A percentile compares a stretch with the other conserved stretches of the same genome.
These are phyloP conservation scores for Cadophora gregata DNA, from an alignment of 2,329 filamentous ascomycete species.

Conservation along the genomic window DNA sequence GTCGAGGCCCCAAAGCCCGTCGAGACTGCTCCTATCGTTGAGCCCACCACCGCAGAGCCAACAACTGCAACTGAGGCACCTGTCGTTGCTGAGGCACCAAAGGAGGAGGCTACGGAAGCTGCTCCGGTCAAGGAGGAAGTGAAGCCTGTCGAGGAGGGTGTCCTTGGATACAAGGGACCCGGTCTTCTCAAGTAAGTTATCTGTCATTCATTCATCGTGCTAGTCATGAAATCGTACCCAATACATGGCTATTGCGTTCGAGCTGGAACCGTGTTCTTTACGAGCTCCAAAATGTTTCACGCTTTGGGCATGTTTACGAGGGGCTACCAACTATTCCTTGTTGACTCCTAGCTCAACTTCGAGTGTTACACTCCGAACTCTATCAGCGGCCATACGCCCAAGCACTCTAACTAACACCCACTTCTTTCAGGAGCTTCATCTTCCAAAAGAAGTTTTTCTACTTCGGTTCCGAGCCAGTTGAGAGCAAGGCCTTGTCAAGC, in stretches of 20 bases:
- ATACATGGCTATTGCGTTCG: not conserved
- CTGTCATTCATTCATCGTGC: not conserved
- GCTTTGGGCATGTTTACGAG: slow-evolving; percentile 12
- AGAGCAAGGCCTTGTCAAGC: slow-evolving; percentile 73
- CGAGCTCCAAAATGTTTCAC: not conserved
- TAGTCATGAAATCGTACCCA: not conserved
- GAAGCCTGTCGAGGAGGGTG: slow-evolving; percentile 69
- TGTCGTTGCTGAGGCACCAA: slow-evolving; percentile 19
- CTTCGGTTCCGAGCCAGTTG: slow-evolving; percentile 76
- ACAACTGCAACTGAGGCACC: slow-evolving; percentile 39
- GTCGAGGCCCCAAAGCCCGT: slow-evolving; percentile 67
- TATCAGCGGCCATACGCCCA: not conserved
- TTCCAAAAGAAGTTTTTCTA: slow-evolving; percentile 95
- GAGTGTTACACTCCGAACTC: not conserved
- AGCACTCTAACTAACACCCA: slow-evolving; percentile 4
- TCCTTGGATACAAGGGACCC: slow-evolving; percentile 87
- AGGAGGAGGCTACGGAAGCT: slow-evolving; percentile 68
- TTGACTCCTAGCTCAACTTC: not conserved
- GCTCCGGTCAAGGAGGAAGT: slow-evolving; percentile 56
- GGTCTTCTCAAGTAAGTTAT: slow-evolving; percentile 78
- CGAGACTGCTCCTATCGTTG: slow-evolving; percentile 47
- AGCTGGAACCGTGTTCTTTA: slow-evolving; percentile 1
- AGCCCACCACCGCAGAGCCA: slow-evolving; percentile 37
- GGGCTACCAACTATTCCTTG: slow-evolving; percentile 11
- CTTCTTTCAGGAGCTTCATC: slow-evolving; percentile 70